Conservation (phyloP, 2,329 filamentous ascomycete genomes). For the Colletotrichum liaoningense region DNA sequence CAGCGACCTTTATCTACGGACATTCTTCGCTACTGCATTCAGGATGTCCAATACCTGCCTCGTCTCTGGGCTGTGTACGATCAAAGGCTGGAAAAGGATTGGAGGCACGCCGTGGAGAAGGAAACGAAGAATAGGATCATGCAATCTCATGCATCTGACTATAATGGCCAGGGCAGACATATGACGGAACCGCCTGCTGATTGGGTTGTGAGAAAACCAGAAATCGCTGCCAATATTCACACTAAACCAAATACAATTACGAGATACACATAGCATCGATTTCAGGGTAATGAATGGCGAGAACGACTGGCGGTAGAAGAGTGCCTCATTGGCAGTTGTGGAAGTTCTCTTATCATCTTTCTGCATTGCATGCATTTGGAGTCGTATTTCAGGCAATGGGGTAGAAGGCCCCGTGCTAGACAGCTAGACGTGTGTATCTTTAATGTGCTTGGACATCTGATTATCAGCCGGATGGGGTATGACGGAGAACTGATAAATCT, state of each 20-base stretch:
- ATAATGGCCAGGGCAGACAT: slow-evolving; percentile 41
- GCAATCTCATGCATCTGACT: slow-evolving; percentile 43
- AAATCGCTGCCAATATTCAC: not conserved
- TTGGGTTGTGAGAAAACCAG: slow-evolving; percentile 10
- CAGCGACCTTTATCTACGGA: slow-evolving; percentile 53
- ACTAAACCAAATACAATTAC: not conserved
- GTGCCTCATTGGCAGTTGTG: too few relatives aligned
- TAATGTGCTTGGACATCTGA: too few relatives aligned
- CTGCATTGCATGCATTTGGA: too few relatives aligned
- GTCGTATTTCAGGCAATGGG: too few relatives aligned
- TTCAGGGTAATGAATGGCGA: too few relatives aligned
- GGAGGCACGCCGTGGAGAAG: slow-evolving; percentile 39
- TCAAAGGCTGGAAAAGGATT: slow-evolving; percentile 34
- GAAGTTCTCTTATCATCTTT: too few relatives aligned
- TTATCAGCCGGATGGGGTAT: too few relatives aligned
- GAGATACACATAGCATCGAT: not conserved
- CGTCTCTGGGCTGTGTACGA: slow-evolving; percentile 45
- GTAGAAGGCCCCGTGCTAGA: too few relatives aligned
- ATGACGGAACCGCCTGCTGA: slow-evolving; percentile 43
- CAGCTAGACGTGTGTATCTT: too few relatives aligned
- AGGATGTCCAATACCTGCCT: slow-evolving; percentile 57
- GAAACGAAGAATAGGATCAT: slow-evolving; percentile 43
- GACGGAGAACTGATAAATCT: too few relatives aligned
- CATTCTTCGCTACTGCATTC: slow-evolving; percentile 56
- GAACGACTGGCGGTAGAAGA: too few relatives aligned